Evolutionary conservation across 108 stramenopile genomes (phyloP).

Genomic region (Asterionellopsis glacialis): DNA sequence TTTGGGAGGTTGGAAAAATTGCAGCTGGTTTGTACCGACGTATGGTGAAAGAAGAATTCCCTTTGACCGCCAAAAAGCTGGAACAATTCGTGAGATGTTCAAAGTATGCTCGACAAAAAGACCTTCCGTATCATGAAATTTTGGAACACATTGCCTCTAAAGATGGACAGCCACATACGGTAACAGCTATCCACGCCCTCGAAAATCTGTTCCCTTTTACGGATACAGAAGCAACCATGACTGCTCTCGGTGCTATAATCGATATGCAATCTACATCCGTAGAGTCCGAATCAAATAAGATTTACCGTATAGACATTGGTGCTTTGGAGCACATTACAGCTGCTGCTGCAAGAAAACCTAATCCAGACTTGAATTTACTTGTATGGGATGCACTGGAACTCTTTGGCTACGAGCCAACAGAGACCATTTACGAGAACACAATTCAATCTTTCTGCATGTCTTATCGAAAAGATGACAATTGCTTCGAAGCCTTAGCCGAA

Average conservation of each 20-base stretch:
- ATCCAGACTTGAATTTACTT: conserved; percentile 39
- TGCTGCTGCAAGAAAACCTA: conserved; percentile 31
- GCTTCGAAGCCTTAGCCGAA: conserved; percentile 47
- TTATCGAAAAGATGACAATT: conserved; percentile 11
- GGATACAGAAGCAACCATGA: conserved; percentile 15
- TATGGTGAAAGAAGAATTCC: conserved; percentile 21
- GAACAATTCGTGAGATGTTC: conserved; percentile 23
- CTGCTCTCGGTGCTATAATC: conserved; percentile 20
- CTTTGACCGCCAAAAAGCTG: conserved; percentile 15
- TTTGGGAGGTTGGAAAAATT: conserved; percentile 12
- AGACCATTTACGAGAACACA: conserved; percentile 64
- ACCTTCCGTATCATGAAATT: conserved; percentile 43
- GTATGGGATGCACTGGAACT: conserved; percentile 61
- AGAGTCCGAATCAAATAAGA: conserved; percentile 1
- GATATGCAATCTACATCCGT: conserved; percentile 5
- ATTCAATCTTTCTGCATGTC: conserved; percentile 43
- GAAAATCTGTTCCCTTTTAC: conserved; percentile 45
- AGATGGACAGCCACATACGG: neutral
- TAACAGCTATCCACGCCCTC: conserved; percentile 20
- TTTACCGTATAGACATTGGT: conserved; percentile 26
- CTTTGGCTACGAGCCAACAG: conserved; percentile 47
- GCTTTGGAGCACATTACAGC: conserved; percentile 57
- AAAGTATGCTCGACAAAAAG: conserved; percentile 29
- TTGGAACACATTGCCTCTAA: conserved; percentile 14
- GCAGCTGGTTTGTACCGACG: conserved; percentile 20